Base-by-base conservation (phyloP, 2,329 filamentous ascomycete genomes). In the Colletotrichum plurivorum region DNA sequence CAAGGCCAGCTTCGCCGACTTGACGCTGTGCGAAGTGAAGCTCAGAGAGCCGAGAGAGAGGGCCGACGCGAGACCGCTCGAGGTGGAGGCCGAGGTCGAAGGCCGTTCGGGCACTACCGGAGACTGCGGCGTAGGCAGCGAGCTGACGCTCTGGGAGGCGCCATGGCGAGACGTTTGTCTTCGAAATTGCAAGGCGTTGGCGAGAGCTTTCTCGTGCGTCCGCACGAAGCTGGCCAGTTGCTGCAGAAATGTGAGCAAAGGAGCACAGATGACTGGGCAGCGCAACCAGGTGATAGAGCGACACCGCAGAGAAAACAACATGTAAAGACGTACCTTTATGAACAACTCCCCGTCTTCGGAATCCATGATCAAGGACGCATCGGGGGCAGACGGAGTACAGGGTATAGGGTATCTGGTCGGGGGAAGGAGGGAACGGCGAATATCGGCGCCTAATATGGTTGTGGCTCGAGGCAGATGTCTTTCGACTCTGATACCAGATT, bases 181-280 rank as follows among this genome's bases (percentile, higher is more conserved):
- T 79, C 92, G 92, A 75, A 97, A 87, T 81, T 98, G 95, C 71
- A 98, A 86, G 75, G 95, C 95, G 84, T 98, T 98, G 78, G 96
- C 96, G 72, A 99, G 89, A 45, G 95, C 95, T 84, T 97, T 97
- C 83, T 99, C 96, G 85, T 99, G 94, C 64, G 94, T 97, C 72
- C 95, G 94, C 82, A 99, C 94, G 83, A 97, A 98, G 83, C 92
- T 92, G 78, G 95, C 95, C 79, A 99, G 88, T 87, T 97, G 96
- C 95, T 98, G 80, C 57, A 58, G 54, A 46, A 22, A 39, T 18
- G 43, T 52, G 52, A 54, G 64, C 45, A 70, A 54, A 25, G 22
- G 18, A 13, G 41, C 25, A 53, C 46, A 36, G 27, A 31, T 2
- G 18, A 36, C 18, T 7, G 25, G 36, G 51, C 51, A 20, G 31